Evolutionary conservation across 805 yeast species (phyloP).

Genomic region (Komagataella pseudopastoris): DNA sequence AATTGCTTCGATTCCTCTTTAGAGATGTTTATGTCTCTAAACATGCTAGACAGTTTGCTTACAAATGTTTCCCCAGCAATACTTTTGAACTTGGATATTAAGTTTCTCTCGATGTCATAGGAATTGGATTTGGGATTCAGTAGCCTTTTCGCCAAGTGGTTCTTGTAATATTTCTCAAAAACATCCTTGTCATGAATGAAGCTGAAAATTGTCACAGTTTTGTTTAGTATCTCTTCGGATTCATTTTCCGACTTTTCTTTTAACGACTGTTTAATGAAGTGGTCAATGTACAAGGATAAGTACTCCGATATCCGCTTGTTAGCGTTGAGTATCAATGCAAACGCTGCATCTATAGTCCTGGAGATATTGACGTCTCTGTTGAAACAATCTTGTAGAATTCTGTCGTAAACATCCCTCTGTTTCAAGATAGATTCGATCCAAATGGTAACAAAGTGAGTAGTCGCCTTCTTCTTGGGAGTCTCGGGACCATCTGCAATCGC

Average conservation of each 20-base stretch:
- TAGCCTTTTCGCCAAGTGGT: constrained; percentile 74
- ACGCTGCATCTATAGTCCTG: constrained; percentile 44
- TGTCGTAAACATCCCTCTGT: constrained; percentile 35
- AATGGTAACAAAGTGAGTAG: constrained; percentile 41
- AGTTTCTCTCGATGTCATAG: constrained; percentile 52
- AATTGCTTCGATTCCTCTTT: constrained; percentile 31
- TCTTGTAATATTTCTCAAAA: constrained; percentile 75
- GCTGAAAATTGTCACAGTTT: constrained; percentile 49
- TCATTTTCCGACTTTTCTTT: constrained; percentile 31
- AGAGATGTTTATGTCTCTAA: constrained; percentile 59
- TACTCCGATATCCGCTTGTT: constrained; percentile 36
- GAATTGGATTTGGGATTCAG: constrained; percentile 30
- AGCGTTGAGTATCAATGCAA: constrained; percentile 46
- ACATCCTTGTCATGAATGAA: constrained; percentile 72
- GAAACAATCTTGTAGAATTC: constrained; percentile 34
- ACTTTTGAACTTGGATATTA: constrained; percentile 54
- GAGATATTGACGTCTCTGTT: constrained; percentile 32
- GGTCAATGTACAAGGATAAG: constrained; percentile 44
- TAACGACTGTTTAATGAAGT: constrained; percentile 35
- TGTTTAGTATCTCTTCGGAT: constrained; percentile 31
- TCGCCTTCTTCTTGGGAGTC: constrained; percentile 16
- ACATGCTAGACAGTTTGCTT: constrained; percentile 75
- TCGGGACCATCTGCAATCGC: constrained; percentile 6
- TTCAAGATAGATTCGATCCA: constrained; percentile 54
- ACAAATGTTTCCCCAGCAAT: constrained; percentile 76